Evolutionary conservation across 2,329 filamentous ascomycete species (phyloP).

Genomic region (Fusarium musae): DNA sequence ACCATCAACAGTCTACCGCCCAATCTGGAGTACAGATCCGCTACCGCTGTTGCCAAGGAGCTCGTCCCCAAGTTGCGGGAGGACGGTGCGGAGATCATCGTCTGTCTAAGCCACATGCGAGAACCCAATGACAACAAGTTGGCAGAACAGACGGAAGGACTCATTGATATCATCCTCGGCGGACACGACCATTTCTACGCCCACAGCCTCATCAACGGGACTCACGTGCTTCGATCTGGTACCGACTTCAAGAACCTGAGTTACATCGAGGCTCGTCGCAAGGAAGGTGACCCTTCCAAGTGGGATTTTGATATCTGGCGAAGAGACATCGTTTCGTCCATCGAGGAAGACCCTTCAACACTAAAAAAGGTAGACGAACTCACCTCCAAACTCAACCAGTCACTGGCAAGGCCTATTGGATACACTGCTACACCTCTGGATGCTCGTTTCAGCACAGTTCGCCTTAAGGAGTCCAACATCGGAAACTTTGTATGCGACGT

Average conservation of each 20-base stretch:
- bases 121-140: conserved; percentile 92
- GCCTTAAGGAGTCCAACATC: conserved; percentile 81
- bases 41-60: conserved; percentile 78
- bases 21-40: conserved; percentile 83
- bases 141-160: conserved; percentile 75
- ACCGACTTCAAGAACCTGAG: conserved; percentile 93
- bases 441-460: conserved; percentile 85
- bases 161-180: conserved; percentile 87
- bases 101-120: conserved; percentile 85
- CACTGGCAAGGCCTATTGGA: conserved; percentile 83
- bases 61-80: conserved; percentile 77
- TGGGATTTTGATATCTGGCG: conserved; percentile 86
- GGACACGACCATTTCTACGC: conserved; percentile 92
- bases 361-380: conserved; percentile 73
- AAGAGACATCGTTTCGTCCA: conserved; percentile 76
- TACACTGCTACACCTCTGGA: conserved; percentile 87
- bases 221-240: conserved; percentile 86
- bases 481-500: conserved; percentile 93
- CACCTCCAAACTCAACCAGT: conserved; percentile 78
- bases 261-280: conserved; percentile 81
- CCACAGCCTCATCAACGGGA: conserved; percentile 80
- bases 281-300: conserved; percentile 54
- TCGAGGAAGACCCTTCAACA: conserved; percentile 71
- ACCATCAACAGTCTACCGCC: conserved; percentile 90
- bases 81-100: conserved; percentile 83